phyloP scores from a whole-genome alignment of 257 asterid genomes.

The Euphrasia confusa region DNA sequence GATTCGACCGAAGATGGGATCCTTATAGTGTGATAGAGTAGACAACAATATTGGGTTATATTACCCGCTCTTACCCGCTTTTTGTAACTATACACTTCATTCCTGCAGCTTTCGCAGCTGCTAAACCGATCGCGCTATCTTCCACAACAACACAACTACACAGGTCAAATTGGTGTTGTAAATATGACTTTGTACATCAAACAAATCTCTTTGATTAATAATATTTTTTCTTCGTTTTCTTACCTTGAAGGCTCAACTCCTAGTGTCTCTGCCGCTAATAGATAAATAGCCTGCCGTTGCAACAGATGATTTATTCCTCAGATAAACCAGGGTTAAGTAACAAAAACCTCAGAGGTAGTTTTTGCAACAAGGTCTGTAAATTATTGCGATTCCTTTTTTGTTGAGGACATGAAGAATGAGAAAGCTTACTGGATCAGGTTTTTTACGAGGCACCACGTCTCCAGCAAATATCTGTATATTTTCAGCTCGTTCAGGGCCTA shows the following conservation, averaged over 20 bases:
- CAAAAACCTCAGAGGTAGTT: neutral
- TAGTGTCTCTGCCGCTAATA: constrained; percentile 77
- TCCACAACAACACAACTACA: constrained; percentile 88
- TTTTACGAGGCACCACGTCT: constrained; percentile 93
- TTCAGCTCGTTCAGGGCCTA: constrained; percentile 78
- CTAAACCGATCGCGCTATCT: constrained; percentile 95
- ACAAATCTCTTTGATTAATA: neutral
- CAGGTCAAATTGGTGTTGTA: neutral
- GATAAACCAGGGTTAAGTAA: neutral
- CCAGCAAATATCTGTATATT: constrained; percentile 89
- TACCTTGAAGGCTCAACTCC: constrained; percentile 88
- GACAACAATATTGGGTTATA: too few relatives aligned
- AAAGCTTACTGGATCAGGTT: constrained; percentile 85
- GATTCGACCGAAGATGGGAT: too few relatives aligned
- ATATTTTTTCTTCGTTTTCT: neutral
- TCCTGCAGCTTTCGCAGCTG: constrained; percentile 97
- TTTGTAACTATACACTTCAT: constrained; percentile 90
- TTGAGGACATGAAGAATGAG: constrained; percentile 21
- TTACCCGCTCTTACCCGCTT: constrained; percentile 56
- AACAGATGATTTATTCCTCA: neutral
- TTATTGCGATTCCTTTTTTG: neutral
- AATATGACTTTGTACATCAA: neutral
- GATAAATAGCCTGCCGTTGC: constrained; percentile 76
- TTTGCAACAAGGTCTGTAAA: neutral
- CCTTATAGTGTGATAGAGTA: too few relatives aligned